These are phyloP conservation scores for Chrysoporthe deuterocubensis DNA, from an alignment of 2,329 filamentous ascomycete species.

Conservation along the genomic window DNA sequence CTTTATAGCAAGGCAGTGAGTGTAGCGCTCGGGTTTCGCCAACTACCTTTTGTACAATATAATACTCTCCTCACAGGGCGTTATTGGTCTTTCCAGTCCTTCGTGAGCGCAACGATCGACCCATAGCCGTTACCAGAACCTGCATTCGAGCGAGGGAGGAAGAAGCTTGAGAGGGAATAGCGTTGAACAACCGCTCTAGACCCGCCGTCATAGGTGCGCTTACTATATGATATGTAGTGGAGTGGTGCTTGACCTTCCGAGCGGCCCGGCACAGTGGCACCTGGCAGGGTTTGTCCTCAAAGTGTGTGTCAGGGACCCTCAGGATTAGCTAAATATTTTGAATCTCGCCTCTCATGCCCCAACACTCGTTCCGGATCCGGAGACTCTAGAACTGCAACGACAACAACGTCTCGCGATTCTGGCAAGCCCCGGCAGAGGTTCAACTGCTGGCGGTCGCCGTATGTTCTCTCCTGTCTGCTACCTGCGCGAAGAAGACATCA, in stretches of 20 bases:
- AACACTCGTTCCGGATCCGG: neutral
- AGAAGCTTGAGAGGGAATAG: neutral
- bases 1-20: too few species aligned
- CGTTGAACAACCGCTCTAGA: neutral
- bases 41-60: too few species aligned
- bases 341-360: neutral
- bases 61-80: too few species aligned
- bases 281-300: too few species aligned
- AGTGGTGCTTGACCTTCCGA: neutral
- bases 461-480: slow-evolving; percentile 30
- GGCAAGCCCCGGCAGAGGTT: neutral
- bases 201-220: slow-evolving; percentile 15
- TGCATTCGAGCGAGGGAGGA: too few species aligned
- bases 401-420: neutral
- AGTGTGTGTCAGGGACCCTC: neutral
- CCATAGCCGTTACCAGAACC: too few species aligned
- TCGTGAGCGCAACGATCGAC: too few species aligned
- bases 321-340: slow-evolving; percentile 4
- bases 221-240: neutral
- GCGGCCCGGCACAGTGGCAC: neutral
- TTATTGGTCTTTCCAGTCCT: too few species aligned
- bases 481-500: slow-evolving; percentile 23
- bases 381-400: neutral
- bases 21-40: too few species aligned
- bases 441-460: neutral